Conservation (phyloP, 2,329 filamentous ascomycete genomes). For the Dissoconium aciculare region DNA sequence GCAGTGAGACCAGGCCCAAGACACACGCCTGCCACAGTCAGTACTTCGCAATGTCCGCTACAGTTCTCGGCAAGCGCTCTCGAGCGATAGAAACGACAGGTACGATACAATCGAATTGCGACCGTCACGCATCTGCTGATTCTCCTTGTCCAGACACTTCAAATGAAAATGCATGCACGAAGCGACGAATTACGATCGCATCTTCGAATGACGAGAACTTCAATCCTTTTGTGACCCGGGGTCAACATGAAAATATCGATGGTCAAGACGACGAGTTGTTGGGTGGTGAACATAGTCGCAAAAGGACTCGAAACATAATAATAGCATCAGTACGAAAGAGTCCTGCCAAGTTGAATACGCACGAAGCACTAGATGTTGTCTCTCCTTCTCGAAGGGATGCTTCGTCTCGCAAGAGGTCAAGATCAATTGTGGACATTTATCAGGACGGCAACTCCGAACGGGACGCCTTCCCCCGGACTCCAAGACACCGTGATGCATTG, state of each 20-base stretch:
- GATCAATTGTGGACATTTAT: constrained; percentile 24
- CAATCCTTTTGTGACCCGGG: constrained; percentile 38
- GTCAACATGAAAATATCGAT: constrained; percentile 23
- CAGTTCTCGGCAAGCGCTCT: constrained; percentile 34
- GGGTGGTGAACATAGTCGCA: constrained; percentile 21
- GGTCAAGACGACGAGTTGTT: constrained; percentile 32
- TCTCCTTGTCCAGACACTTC: no score
- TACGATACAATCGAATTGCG: constrained; percentile 18
- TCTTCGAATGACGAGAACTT: constrained; percentile 53
- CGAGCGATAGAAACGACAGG: constrained; percentile 25
- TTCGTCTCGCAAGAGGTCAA: constrained; percentile 29
- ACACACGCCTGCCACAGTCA: no score
- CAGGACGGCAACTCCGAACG: constrained; percentile 25
- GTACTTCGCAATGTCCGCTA: constrained; percentile 17
- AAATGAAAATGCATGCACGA: constrained; percentile 30
- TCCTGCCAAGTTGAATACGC: constrained; percentile 35
- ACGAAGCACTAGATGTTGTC: constrained; percentile 27
- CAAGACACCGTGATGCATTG: constrained; percentile 65
- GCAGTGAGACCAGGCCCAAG: no score
- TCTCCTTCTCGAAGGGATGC: constrained; percentile 35
- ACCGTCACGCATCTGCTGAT: no score
- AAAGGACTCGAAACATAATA: constrained; percentile 25
- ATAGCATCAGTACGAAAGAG: constrained; percentile 23
- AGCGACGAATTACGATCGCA: constrained; percentile 31
- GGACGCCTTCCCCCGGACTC: constrained; percentile 47